Evolutionary conservation across 1,284 basidiomycete genomes (phyloP).

Genomic region (Malassezia dermatis): DNA sequence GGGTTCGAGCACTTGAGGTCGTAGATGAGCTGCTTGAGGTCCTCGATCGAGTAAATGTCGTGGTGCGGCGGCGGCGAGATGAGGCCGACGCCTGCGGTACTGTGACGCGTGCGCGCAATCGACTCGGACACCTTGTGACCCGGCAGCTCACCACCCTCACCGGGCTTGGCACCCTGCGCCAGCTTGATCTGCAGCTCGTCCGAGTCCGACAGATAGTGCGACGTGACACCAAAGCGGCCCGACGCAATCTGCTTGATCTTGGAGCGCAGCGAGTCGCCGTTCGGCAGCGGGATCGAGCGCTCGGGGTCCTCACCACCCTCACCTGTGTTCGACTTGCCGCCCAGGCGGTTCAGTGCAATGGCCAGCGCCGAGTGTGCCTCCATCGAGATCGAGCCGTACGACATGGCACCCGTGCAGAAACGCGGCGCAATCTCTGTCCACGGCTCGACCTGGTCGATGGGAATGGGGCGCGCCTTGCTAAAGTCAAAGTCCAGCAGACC

Average conservation of each 20-base stretch:
- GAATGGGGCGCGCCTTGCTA: conserved; percentile 35
- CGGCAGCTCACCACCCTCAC: conserved; percentile 45
- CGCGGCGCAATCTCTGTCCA: conserved; percentile 47
- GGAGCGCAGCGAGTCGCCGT: conserved; percentile 43
- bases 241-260: conserved; percentile 47
- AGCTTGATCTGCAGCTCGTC: conserved; percentile 47
- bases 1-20: conserved; percentile 45
- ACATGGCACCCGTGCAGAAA: conserved; percentile 46
- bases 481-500: conserved; percentile 42
- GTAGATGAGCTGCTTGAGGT: conserved; percentile 45
- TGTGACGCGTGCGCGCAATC: conserved; percentile 43
- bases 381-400: conserved; percentile 45
- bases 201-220: conserved; percentile 40
- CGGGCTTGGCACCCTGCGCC: conserved; percentile 45
- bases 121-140: conserved; percentile 45
- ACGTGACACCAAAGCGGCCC: conserved; percentile 43
- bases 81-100: conserved; percentile 42
- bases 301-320: conserved; percentile 45
- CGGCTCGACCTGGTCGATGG: conserved; percentile 45
- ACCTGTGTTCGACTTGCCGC: conserved; percentile 45
- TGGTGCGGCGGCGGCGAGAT: conserved; percentile 43
- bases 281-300: conserved; percentile 42
- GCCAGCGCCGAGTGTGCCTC: conserved; percentile 42
- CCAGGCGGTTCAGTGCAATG: conserved; percentile 45
- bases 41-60: conserved; percentile 47